Evolutionary conservation across 1,139 yeast species (phyloP).

Genomic region (Yamadazyma diospyri): DNA sequence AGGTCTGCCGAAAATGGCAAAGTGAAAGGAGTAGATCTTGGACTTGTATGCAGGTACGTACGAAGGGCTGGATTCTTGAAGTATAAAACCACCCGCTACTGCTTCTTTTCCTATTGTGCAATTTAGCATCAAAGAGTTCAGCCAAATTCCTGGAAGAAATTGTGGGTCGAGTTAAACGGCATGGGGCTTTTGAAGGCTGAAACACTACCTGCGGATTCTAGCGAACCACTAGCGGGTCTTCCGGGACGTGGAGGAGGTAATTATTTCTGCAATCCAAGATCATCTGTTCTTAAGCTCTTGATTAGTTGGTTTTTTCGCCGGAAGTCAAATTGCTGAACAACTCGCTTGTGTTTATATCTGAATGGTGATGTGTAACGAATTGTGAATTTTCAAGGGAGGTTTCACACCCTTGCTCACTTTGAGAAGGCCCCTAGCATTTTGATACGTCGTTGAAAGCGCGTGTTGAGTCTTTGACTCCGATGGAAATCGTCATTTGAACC

Average conservation of each 20-base stretch:
- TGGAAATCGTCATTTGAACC: constrained; percentile 28
- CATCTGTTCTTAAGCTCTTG: constrained; percentile 31
- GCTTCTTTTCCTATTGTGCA: constrained; percentile 15
- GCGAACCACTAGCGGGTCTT: constrained; percentile 8
- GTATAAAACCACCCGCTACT: constrained; percentile 25
- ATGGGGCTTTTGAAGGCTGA: constrained; percentile 10
- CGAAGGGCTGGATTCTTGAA: too few species aligned
- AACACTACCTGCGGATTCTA: background rate
- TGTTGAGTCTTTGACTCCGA: constrained; percentile 17
- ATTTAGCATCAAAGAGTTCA: constrained; percentile 11
- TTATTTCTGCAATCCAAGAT: constrained; percentile 24
- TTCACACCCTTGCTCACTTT: constrained; percentile 39
- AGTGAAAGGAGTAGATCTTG: too few species aligned
- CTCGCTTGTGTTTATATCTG: constrained; percentile 24
- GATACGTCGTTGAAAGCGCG: constrained; percentile 14
- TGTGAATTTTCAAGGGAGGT: constrained; percentile 35
- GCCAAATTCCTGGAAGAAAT: constrained; percentile 34
- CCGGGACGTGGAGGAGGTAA: constrained; percentile 19
- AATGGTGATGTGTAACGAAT: constrained; percentile 24
- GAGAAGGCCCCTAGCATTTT: constrained; percentile 40
- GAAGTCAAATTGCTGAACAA: constrained; percentile 26
- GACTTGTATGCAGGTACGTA: too few species aligned
- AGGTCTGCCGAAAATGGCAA: too few species aligned
- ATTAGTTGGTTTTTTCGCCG: constrained; percentile 27
- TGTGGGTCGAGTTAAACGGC: constrained; percentile 19